Base-by-base conservation (phyloP, 2,329 filamentous ascomycete species). In the Fusarium sp. region DNA sequence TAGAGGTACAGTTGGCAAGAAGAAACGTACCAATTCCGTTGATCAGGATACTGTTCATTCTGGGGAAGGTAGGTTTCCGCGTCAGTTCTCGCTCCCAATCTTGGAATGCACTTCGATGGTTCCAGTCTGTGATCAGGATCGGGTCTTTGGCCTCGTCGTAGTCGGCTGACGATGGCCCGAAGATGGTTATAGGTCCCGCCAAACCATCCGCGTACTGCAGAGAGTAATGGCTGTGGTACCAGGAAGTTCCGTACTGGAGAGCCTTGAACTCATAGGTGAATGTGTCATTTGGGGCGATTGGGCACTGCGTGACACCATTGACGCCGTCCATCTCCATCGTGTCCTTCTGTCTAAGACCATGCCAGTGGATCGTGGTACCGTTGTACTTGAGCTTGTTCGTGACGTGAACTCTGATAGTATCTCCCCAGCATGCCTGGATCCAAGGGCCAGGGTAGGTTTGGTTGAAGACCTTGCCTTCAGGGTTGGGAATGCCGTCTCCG, bases 171-270 rank as follows among this genome's bases (percentile, higher is more conserved):
- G 71, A 73, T 0, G 72, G 72, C 6, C 72, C 72, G 12, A 69
- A 60, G 2, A 74, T 71, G 7, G 73, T 68, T n/a, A 75, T 60
- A 0, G 72, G 72, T 2, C 73, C 73, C 14, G 69, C 68, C 50
- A 75, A 59, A n/a, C 73, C 73, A 43, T 75, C 62, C 14, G 67
- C 73, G 25, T 74, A 74, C 60, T 75, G 73, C 32, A 75, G 60
- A 14, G 45, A 71, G 47, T 75, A 75, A 40, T 75, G 73, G 15
- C 72, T 75, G 27, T 75, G 72, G 15, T 75, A 75, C 72, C 73
- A 75, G 1, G 73, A 68, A 2, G 50, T 65, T 40, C 72, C 72
- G 37, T 75, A 75, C 30, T 75, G 72, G 0, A 56, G 20, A 0
- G 70, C 73, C 7, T 64, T 62, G 59, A 74, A 73, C 2, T 62